Evolutionary conservation across 257 asterid genomes (phyloP).

Genomic region (Nicotiana knightiana): DNA sequence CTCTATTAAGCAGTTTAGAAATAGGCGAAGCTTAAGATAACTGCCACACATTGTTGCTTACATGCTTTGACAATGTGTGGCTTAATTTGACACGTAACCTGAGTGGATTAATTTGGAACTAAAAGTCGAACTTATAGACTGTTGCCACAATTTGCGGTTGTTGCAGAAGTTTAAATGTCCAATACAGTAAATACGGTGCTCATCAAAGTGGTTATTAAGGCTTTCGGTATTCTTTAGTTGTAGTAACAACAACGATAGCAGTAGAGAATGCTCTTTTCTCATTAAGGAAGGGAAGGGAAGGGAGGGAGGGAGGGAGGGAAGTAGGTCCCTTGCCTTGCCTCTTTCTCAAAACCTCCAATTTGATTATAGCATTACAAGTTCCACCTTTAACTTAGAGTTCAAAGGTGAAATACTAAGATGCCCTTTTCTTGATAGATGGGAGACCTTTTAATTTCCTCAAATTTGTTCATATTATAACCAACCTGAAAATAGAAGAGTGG

Average conservation of each 20-base stretch:
- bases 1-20: neutral
- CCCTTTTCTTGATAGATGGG: neutral
- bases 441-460: neutral
- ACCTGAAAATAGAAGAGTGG: neutral
- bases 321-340: neutral
- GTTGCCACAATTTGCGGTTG: neutral
- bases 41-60: neutral
- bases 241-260: neutral
- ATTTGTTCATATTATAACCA: neutral
- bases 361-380: neutral
- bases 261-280: neutral
- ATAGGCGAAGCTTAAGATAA: slow-evolving; percentile 1
- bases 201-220: neutral
- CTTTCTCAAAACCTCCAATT: slow-evolving; percentile 2
- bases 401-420: neutral
- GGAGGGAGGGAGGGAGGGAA: no score
- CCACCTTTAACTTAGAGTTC: neutral
- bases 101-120: no score
- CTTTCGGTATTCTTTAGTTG: neutral
- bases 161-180: neutral
- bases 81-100: no score
- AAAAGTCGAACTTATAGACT: neutral
- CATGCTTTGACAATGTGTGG: slow-evolving; percentile 2
- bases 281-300: neutral
- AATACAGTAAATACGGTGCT: neutral